These are phyloP conservation scores for Blumeriella jaapii DNA, from an alignment of 2,329 filamentous ascomycete species.

Conservation along the genomic window DNA sequence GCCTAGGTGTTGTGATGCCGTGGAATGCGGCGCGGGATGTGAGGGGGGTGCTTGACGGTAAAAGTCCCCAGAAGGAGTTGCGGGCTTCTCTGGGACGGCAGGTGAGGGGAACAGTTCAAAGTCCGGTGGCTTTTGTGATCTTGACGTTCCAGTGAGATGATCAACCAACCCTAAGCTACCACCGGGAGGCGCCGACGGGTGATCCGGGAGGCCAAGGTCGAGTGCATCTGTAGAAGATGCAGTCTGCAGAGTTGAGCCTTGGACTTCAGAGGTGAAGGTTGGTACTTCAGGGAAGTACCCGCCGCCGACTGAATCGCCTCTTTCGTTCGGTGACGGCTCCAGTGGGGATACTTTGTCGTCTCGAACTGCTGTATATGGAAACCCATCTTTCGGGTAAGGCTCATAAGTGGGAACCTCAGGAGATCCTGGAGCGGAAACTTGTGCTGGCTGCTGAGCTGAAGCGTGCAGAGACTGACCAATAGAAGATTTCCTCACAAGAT, in stretches of 20 bases:
- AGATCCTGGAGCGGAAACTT: slow-evolving; percentile 20
- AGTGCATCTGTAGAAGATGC: slow-evolving; percentile 17
- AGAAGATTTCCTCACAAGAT: slow-evolving; percentile 35
- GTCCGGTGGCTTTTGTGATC: slow-evolving; percentile 19
- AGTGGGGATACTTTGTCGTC: slow-evolving; percentile 40
- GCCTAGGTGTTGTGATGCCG: slow-evolving; percentile 10
- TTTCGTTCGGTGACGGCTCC: slow-evolving; percentile 32
- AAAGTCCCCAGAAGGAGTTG: slow-evolving; percentile 9
- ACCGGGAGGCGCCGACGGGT: slow-evolving; percentile 19
- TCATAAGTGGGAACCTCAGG: slow-evolving; percentile 26
- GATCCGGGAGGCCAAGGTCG: slow-evolving; percentile 20
- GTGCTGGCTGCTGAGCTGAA: slow-evolving; percentile 17
- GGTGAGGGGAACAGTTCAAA: slow-evolving; percentile 25
- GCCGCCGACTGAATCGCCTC: slow-evolving; percentile 39
- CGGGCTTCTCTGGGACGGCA: slow-evolving; percentile 8
- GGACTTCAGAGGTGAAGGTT: slow-evolving; percentile 23
- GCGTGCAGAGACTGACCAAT: slow-evolving; percentile 39
- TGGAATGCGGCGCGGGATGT: slow-evolving; percentile 5
- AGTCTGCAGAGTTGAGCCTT: slow-evolving; percentile 20
- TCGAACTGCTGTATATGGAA: slow-evolving; percentile 25
- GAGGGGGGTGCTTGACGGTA: slow-evolving; percentile 10
- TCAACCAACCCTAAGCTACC: slow-evolving; percentile 24
- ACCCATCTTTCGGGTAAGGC: slow-evolving; percentile 24
- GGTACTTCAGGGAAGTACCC: slow-evolving; percentile 46
- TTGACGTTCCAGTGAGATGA: slow-evolving; percentile 25